phyloP scores from a whole-genome alignment of 2,329 filamentous ascomycete species.

The Aspergillus brunneoviolaceus region DNA sequence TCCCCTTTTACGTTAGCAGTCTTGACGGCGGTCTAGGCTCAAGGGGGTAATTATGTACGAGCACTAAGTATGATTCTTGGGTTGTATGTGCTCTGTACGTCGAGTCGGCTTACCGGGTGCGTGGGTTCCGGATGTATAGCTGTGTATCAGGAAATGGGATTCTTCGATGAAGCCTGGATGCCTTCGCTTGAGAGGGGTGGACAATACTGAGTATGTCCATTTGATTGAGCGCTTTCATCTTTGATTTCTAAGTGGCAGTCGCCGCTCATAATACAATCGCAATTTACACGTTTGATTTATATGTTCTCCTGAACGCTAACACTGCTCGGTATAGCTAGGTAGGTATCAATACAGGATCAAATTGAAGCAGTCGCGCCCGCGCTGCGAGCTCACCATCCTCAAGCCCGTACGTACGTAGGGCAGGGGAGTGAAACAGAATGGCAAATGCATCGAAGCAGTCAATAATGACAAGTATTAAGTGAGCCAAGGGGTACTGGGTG shows the following conservation, averaged over 20 bases:
- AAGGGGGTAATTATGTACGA: not conserved
- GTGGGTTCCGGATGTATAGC: not conserved
- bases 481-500: not conserved
- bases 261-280: not conserved
- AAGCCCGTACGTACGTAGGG: not conserved
- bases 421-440: slow-evolving; percentile 11
- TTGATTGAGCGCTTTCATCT: not conserved
- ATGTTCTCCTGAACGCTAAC: slow-evolving; percentile 4
- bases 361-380: slow-evolving; percentile 13
- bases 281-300: slow-evolving; percentile 1
- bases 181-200: too few species aligned
- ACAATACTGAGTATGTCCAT: too few species aligned
- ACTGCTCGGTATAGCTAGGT: slow-evolving; percentile 19
- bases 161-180: too few species aligned
- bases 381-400: slow-evolving; percentile 13
- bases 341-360: not conserved
- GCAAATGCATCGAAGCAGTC: slow-evolving; percentile 1
- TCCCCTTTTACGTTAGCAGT: not conserved
- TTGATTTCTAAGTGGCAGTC: not conserved
- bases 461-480: slow-evolving; percentile 4
- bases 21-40: not conserved
- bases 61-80: not conserved
- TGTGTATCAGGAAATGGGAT: not conserved
- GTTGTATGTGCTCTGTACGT: not conserved
- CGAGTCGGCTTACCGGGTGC: not conserved